A percentile compares a stretch with the other conserved stretches of the same genome.
These are phyloP conservation scores for Kodamaea nitidulidarum DNA, from an alignment of 805 yeast genomes.

Conservation along the genomic window DNA sequence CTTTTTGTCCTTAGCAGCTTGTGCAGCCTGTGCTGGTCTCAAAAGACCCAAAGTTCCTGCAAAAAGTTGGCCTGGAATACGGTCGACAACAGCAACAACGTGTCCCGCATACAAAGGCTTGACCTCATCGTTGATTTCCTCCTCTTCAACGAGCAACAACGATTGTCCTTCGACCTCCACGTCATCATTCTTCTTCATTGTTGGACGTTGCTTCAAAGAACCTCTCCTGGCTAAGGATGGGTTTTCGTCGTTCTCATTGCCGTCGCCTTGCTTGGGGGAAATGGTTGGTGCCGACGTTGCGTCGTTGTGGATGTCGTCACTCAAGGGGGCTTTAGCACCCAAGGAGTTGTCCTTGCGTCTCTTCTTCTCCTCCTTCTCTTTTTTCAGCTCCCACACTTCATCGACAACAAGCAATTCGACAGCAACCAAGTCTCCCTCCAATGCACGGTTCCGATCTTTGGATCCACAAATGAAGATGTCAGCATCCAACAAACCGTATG, in stretches of 20 bases:
- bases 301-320: conserved; percentile 75
- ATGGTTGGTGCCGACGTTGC: conserved; percentile 56
- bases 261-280: conserved; percentile 11
- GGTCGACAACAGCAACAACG: conserved; percentile 95
- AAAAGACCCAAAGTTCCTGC: conserved; percentile 91
- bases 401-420: conserved; percentile 91
- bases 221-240: conserved; percentile 65
- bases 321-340: conserved; percentile 39
- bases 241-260: conserved; percentile 24
- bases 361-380: conserved; percentile 96
- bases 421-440: conserved; percentile 96
- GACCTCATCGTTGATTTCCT: conserved; percentile 86
- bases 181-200: conserved; percentile 96
- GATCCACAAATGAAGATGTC: conserved; percentile 98
- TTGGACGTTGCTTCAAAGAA: conserved; percentile 89
- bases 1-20: conserved; percentile 60
- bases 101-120: conserved; percentile 97
- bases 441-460: conserved; percentile 94
- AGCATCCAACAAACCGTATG: conserved; percentile 92
- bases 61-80: conserved; percentile 94
- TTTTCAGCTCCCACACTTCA: conserved; percentile 95
- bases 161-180: conserved; percentile 99
- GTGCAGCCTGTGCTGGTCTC: conserved; percentile 93
- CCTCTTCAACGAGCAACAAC: conserved; percentile 85
- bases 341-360: conserved; percentile 68